A percentile compares a stretch with the other conserved stretches of the same genome.
Evolutionary conservation across 164 flowering plant species (phyloP).

Genomic region (Magnolia kwangsiensis): DNA sequence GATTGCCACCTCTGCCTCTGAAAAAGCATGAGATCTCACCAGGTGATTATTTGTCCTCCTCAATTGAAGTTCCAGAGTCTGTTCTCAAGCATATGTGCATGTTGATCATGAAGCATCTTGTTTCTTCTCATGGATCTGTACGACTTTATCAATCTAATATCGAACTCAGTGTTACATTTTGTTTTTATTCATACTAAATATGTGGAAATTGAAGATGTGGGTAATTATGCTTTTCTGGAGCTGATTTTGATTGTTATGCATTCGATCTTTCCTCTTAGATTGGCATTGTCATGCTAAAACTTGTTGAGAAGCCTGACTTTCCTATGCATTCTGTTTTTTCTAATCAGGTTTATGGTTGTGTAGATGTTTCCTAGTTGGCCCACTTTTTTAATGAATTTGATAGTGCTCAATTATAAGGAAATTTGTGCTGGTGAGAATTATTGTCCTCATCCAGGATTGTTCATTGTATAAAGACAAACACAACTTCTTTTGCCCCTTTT

Average conservation of each 20-base stretch:
- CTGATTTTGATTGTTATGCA: too few species aligned
- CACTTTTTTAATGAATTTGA: background rate
- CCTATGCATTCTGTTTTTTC: background rate
- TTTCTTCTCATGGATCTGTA: background rate
- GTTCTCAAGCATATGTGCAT: background rate
- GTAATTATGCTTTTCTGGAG: too few species aligned
- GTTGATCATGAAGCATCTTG: background rate
- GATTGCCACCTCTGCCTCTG: constrained; percentile 38
- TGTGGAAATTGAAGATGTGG: too few species aligned
- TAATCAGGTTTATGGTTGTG: background rate
- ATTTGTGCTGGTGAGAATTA: background rate
- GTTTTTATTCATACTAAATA: too few species aligned
- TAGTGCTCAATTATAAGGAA: background rate
- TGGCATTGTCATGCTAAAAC: too few species aligned
- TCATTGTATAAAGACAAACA: too few species aligned
- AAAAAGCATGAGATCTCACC: constrained; percentile 8
- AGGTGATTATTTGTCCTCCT: constrained; percentile 1
- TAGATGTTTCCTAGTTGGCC: background rate
- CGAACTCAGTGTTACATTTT: too few species aligned
- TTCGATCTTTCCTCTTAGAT: too few species aligned
- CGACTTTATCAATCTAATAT: too few species aligned
- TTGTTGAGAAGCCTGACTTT: background rate
- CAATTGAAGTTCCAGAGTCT: background rate
- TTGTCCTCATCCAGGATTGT: too few species aligned
- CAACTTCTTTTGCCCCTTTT: too few species aligned